These are phyloP conservation scores for Nemania abortiva DNA, from an alignment of 2,329 filamentous ascomycete genomes.

Conservation along the genomic window DNA sequence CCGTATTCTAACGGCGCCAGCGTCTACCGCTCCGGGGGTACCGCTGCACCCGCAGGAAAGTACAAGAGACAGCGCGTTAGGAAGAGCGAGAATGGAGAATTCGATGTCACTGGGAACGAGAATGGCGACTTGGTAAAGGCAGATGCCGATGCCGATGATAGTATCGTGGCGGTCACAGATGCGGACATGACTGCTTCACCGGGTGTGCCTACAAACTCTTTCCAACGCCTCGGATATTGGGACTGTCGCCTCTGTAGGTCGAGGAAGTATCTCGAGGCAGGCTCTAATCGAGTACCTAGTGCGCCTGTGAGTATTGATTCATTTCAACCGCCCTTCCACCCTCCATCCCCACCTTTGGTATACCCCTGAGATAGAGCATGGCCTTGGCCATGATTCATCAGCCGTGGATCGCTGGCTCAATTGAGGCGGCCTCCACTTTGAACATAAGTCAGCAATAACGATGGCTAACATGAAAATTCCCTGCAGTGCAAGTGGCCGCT, in stretches of 20 bases:
- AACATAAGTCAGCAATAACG: not conserved
- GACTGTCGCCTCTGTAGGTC: slow-evolving; percentile 60
- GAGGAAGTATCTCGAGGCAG: slow-evolving; percentile 58
- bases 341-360: too few relatives aligned
- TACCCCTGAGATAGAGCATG: too few relatives aligned
- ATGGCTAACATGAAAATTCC: slow-evolving; percentile 11
- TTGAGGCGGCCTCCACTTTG: too few relatives aligned
- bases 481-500: slow-evolving; percentile 57
- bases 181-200: slow-evolving; percentile 19
- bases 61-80: slow-evolving; percentile 41
- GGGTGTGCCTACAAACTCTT: slow-evolving; percentile 39
- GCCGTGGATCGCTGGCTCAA: not conserved
- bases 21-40: slow-evolving; percentile 32
- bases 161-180: slow-evolving; percentile 26
- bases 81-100: slow-evolving; percentile 24
- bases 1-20: slow-evolving; percentile 19
- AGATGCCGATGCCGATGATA: slow-evolving; percentile 24
- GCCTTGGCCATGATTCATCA: not conserved
- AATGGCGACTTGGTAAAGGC: slow-evolving; percentile 35
- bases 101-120: slow-evolving; percentile 7
- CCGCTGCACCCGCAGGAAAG: slow-evolving; percentile 21
- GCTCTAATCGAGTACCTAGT: slow-evolving; percentile 56
- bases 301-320: slow-evolving; percentile 51
- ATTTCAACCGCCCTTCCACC: not conserved
- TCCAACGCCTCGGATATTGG: slow-evolving; percentile 61